Conservation (phyloP, 257 asterid species). For the Verbena officinalis region DNA sequence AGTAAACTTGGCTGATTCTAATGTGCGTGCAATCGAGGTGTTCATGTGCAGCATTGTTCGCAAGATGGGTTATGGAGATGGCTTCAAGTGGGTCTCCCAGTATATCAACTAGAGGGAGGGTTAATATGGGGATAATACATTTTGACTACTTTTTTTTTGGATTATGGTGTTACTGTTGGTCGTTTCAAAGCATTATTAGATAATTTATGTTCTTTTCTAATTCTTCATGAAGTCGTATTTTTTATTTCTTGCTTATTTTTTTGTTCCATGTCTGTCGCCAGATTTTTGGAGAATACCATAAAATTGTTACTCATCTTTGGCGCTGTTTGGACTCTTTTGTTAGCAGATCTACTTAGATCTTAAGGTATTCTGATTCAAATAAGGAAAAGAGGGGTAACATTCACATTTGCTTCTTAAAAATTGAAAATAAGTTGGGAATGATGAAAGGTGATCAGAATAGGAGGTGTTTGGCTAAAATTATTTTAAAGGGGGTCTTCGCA, state of each 20-base stretch:
- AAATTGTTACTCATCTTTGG: too few species aligned
- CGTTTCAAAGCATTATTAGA: slow-evolving; percentile 22
- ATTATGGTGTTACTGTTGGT: slow-evolving; percentile 19
- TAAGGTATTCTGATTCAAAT: too few species aligned
- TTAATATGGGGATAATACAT: slow-evolving; percentile 1
- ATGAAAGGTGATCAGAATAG: too few species aligned
- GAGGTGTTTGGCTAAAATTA: too few species aligned
- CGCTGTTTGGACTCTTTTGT: too few species aligned
- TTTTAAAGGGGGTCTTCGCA: too few species aligned
- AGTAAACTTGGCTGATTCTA: slow-evolving; percentile 45
- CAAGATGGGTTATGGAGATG: slow-evolving; percentile 66
- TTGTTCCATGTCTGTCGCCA: background rate
- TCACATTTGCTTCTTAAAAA: too few species aligned
- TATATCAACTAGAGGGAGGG: slow-evolving; percentile 45
- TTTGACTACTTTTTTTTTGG: slow-evolving; percentile 16
- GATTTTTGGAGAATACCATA: background rate
- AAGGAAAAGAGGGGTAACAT: too few species aligned
- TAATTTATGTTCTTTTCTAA: slow-evolving; percentile 22
- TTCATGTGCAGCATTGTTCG: slow-evolving; percentile 75
- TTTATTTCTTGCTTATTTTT: slow-evolving; percentile 9
- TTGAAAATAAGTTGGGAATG: too few species aligned
- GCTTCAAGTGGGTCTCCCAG: slow-evolving; percentile 67
- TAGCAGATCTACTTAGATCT: too few species aligned
- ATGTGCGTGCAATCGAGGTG: slow-evolving; percentile 57
- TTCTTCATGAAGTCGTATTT: slow-evolving; percentile 14